Percentiles rank a stretch among this genome's conserved stretches.
These are phyloP conservation scores for Puccinia hordei DNA, from an alignment of 1,284 basidiomycete species.

Conservation along the genomic window DNA sequence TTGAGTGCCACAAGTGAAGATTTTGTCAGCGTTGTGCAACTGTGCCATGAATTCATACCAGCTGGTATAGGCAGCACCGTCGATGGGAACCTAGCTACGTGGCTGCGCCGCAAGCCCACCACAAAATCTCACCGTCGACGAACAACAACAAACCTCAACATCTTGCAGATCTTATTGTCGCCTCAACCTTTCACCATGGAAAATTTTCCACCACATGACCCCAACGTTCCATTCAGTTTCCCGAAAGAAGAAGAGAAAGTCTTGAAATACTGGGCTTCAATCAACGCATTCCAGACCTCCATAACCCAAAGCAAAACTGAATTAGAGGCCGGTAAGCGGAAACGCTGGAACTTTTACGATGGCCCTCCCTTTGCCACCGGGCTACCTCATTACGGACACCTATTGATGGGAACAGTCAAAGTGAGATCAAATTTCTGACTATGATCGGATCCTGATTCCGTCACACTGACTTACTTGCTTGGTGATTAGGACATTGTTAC, in stretches of 20 bases:
- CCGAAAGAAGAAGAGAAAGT: conserved; percentile 91
- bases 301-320: conserved; percentile 75
- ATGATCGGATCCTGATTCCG: background rate
- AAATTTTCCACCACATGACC: conserved; percentile 56
- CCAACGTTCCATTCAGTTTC: conserved; percentile 79
- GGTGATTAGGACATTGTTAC: conserved; percentile 83
- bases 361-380: conserved; percentile 98
- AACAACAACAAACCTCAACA: conserved; percentile 66
- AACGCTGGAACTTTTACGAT: conserved; percentile 74
- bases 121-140: too few species aligned
- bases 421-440: conserved; percentile 61
- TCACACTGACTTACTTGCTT: conserved; percentile 3
- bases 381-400: conserved; percentile 90
- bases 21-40: too few species aligned
- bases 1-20: too few species aligned
- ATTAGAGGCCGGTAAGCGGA: conserved; percentile 33
- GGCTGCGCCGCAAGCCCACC: too few species aligned
- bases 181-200: conserved; percentile 58
- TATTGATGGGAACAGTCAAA: conserved; percentile 77
- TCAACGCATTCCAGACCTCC: conserved; percentile 96
- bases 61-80: too few species aligned
- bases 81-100: too few species aligned
- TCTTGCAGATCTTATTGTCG: too few species aligned
- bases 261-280: conserved; percentile 88
- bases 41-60: too few species aligned